A percentile compares a stretch with the other conserved stretches of the same genome.
Conservation (phyloP, 2,329 filamentous ascomycete genomes). For the Pseudopithomyces maydicus region DNA sequence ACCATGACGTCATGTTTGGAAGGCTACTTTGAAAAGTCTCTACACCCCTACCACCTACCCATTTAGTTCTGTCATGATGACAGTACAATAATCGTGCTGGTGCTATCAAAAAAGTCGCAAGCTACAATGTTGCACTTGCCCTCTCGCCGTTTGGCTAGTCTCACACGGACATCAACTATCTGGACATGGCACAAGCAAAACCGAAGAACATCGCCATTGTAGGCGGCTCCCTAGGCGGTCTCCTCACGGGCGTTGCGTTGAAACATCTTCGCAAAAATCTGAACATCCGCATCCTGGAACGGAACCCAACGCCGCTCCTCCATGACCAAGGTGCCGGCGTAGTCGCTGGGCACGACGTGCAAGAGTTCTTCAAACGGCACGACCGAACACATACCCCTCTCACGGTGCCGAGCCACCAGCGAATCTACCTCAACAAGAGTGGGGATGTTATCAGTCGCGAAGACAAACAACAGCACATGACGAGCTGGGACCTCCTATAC, state of each 20-base stretch:
- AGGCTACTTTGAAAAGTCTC: neutral
- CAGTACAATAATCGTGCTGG: neutral
- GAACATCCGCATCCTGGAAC: slow-evolving; percentile 30
- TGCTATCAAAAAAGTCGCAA: neutral
- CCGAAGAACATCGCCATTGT: slow-evolving; percentile 29
- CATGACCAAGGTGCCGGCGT: slow-evolving; percentile 36
- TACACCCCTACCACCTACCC: neutral
- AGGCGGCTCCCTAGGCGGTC: slow-evolving; percentile 29
- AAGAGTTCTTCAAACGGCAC: slow-evolving; percentile 26
- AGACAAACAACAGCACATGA: slow-evolving; percentile 29
- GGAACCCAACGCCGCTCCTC: slow-evolving; percentile 29
- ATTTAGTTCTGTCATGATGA: neutral
- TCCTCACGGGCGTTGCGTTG: slow-evolving; percentile 25
- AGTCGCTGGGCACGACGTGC: slow-evolving; percentile 25
- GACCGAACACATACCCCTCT: slow-evolving; percentile 25
- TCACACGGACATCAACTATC: neutral
- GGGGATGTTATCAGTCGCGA: slow-evolving; percentile 26
- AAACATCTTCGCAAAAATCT: slow-evolving; percentile 27
- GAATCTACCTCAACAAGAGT: slow-evolving; percentile 25
- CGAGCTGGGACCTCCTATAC: slow-evolving; percentile 36
- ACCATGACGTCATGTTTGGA: neutral
- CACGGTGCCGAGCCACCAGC: slow-evolving; percentile 22
- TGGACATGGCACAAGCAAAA: neutral
- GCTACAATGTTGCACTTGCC: neutral
- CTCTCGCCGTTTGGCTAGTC: neutral